A percentile compares a stretch with the other conserved stretches of the same genome.
These are phyloP conservation scores for Thraustochytrium striatum DNA, from an alignment of 352 stramenopile species.

Conservation along the genomic window DNA sequence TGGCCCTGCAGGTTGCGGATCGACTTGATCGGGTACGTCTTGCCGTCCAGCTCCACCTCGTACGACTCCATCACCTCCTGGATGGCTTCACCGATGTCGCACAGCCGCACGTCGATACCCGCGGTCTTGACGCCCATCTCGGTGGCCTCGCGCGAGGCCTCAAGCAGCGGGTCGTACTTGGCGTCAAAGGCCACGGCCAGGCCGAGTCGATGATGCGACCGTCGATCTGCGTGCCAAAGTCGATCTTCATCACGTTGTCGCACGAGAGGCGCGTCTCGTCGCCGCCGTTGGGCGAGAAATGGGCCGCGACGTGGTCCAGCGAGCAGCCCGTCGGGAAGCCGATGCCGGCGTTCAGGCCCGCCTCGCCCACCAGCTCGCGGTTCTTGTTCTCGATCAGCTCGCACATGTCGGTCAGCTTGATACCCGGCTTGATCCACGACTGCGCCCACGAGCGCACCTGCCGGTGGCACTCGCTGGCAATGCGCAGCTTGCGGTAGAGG, in stretches of 20 bases:
- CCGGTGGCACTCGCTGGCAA: constrained; percentile 90
- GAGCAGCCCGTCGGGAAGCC: constrained; percentile 91
- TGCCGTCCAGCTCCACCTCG: constrained; percentile 92
- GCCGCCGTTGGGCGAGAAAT: constrained; percentile 93
- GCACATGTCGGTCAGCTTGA: constrained; percentile 93
- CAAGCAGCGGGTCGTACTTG: constrained; percentile 83
- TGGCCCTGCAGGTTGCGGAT: constrained; percentile 97
- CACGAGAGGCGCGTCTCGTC: constrained; percentile 88
- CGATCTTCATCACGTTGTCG: constrained; percentile 96
- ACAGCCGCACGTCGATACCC: constrained; percentile 90
- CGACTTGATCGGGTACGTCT: constrained; percentile 88
- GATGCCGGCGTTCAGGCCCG: constrained; percentile 74
- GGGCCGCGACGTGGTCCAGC: constrained; percentile 93
- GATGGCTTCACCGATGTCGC: constrained; percentile 88
- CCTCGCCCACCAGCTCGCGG: constrained; percentile 84
- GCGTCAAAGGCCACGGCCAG: constrained; percentile 90
- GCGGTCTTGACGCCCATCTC: constrained; percentile 81
- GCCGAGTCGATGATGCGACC: constrained; percentile 92
- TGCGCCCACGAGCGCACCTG: constrained; percentile 87
- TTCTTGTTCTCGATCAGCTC: constrained; percentile 92
- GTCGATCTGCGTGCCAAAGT: constrained; percentile 95
- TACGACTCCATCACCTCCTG: constrained; percentile 97
- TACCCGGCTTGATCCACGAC: constrained; percentile 89
- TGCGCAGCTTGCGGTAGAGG: constrained; percentile 77
- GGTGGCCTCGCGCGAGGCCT: constrained; percentile 85